Evolutionary conservation across 2,329 filamentous ascomycete genomes (phyloP), one percentile per base, ranked within the genome.

Genomic region (Aaosphaeria pasadenensis): DNA sequence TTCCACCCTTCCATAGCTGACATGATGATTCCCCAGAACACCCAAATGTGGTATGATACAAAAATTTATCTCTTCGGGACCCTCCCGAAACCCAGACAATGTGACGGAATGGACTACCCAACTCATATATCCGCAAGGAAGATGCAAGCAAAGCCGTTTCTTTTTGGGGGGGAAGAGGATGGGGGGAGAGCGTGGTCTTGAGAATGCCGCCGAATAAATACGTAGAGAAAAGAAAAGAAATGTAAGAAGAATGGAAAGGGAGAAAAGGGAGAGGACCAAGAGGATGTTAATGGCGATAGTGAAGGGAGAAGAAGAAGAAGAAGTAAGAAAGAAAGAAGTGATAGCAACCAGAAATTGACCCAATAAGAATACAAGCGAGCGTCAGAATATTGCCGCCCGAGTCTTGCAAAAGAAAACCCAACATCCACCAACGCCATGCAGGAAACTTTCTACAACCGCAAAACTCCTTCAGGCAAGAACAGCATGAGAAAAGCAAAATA

Each of bases 41-140:
- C 60, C 58, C n/a, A 32, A n/a, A 51, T 49, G 55, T 58, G 50
- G 44, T 66, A 66, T 66, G 53, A 56, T 66, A 66, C 62, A 66
- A 47, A 36, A 47, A 47, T 11, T 44, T 47, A 24, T 24, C 17
- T 24, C 17, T 24, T 24, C 17, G 17, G 17, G 17, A 24, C 17
- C 17, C 17, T 24, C 36, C 31, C 45, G 11, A 50, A 24, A 42
- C 47, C 52, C 44, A 51, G 45, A 45, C 51, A 39, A 52, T 36
- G 38, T 44, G 31, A 46, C 28, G 39, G 11, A 47, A 43, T 48
- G 45, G 45, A 30, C 43, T 48, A 47, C 51, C 45, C 50, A 53
- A 24, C 17, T 24, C 17, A 24, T 24, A 24, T 24, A 24, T 24
- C 49, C 47, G 46, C 32, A 35, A 28, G 44, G 60, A 61, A 24